phyloP scores from a whole-genome alignment of 2,329 filamentous ascomycete species.

The Alternaria metachromatica region DNA sequence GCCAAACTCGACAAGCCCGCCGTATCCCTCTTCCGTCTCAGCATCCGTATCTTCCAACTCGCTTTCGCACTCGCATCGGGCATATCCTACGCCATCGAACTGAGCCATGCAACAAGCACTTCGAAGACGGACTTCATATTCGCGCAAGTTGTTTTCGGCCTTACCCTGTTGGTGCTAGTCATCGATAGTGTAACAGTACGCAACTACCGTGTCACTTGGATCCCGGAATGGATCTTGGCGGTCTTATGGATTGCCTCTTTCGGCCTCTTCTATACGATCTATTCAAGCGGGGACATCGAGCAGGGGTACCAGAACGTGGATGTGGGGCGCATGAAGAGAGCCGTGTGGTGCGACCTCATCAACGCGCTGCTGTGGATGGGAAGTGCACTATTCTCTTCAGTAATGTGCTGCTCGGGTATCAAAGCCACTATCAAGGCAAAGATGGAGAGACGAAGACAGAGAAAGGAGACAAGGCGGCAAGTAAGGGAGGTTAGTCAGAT shows the following conservation, averaged over 20 bases:
- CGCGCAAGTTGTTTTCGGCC: slow-evolving; percentile 24
- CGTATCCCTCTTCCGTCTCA: slow-evolving; percentile 28
- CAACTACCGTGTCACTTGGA: slow-evolving; percentile 29
- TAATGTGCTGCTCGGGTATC: slow-evolving; percentile 32
- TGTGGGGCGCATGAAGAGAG: slow-evolving; percentile 23
- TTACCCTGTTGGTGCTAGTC: slow-evolving; percentile 22
- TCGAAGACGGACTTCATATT: slow-evolving; percentile 24
- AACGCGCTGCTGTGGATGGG: slow-evolving; percentile 31
- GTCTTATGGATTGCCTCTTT: slow-evolving; percentile 34
- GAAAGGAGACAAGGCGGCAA: neutral
- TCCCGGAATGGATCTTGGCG: slow-evolving; percentile 26
- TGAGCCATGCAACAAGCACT: slow-evolving; percentile 11
- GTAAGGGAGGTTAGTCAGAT: neutral
- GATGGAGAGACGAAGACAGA: slow-evolving; percentile 1
- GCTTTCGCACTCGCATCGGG: slow-evolving; percentile 33
- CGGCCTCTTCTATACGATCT: slow-evolving; percentile 26
- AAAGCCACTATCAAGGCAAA: slow-evolving; percentile 27
- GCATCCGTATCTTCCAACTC: slow-evolving; percentile 28
- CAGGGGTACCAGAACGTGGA: slow-evolving; percentile 15
- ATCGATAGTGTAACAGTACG: slow-evolving; percentile 27
- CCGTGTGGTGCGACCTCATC: slow-evolving; percentile 32
- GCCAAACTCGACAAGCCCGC: slow-evolving; percentile 25
- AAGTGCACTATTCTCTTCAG: slow-evolving; percentile 32
- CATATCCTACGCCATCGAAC: slow-evolving; percentile 32
- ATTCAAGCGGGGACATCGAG: slow-evolving; percentile 2